These are phyloP conservation scores for Blastocystis hominis DNA, from an alignment of 352 stramenopile genomes.

Conservation along the genomic window DNA sequence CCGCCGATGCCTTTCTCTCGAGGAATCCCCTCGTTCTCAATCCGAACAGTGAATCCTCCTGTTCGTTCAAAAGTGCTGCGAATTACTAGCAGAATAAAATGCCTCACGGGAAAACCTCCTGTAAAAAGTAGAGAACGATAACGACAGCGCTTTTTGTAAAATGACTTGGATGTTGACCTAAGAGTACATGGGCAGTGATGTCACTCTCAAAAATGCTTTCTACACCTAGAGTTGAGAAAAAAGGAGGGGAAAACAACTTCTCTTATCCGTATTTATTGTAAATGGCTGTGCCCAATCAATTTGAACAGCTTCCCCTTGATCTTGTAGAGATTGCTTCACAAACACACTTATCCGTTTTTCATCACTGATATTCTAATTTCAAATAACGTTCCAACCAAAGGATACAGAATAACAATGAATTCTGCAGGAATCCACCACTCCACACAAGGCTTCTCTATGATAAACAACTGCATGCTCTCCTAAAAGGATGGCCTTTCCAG, in stretches of 20 bases:
- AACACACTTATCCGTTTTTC: not conserved
- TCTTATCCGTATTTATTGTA: not conserved
- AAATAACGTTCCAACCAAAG: too few relatives aligned
- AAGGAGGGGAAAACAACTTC: not conserved
- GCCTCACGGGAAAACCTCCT: not conserved
- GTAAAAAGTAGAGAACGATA: not conserved
- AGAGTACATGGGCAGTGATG: too few relatives aligned
- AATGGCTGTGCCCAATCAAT: not conserved
- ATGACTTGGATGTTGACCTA: not conserved
- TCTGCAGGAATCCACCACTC: not conserved
- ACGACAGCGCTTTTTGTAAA: not conserved
- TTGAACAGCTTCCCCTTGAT: not conserved
- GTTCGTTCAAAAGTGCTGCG: not conserved
- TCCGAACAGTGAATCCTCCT: not conserved
- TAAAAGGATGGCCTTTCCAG: constrained; percentile 78
- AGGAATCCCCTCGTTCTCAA: constrained; percentile 59
- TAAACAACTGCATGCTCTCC: constrained; percentile 79
- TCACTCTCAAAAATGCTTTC: too few relatives aligned
- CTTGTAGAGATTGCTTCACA: not conserved
- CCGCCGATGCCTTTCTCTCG: constrained; percentile 80
- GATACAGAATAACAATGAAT: constrained; percentile 16
- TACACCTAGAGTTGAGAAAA: too few relatives aligned
- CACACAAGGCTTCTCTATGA: constrained; percentile 51
- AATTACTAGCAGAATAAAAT: too few relatives aligned
- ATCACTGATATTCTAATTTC: not conserved